Base-by-base conservation (phyloP, 139 green algal genomes). In the Micractinium sp. region DNA sequence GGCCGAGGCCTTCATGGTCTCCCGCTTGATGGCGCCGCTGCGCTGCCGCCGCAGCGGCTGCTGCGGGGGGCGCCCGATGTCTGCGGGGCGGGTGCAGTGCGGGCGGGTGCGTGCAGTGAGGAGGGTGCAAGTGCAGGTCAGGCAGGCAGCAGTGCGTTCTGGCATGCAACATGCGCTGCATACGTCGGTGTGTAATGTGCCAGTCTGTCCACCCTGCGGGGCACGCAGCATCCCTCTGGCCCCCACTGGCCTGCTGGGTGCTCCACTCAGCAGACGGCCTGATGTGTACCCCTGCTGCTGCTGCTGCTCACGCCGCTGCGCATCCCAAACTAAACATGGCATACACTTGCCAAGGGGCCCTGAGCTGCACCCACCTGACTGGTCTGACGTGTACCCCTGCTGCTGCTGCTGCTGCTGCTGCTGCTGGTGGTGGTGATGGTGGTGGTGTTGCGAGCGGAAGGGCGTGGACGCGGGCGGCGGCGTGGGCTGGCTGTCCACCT, bases 1-100 rank as follows among this genome's bases (percentile, higher is more conserved):
- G 4, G 89, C 93, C 60, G 88, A 93, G 33, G 91, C 89, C 29
- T 47, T 60, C 93, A 96, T 94, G 5, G 85, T 87, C 1, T 78
- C 78, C 29, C 67, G 38, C 76, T 73, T 87, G 56, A 27, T 75
- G 27, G n/a, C 74, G 63, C 73, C 67, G 73, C 38, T 73, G 47
- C 36, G 38, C 77, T 89, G 35, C 0, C 87, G 89, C 53, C 35
- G 60, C 77, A 69, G 83, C 27, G 66, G 83, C 38, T 75, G 60
- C 16, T 33, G 35, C 23, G 67, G 61, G 12, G 33, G 61, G 35
- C 82, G 82, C 22, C 82, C 82, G 16, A 87, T 60, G 61, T 87
- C 82, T 86, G 81, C 81, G 69, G 22, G 69, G 23, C 2, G 27
- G 25, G 69, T 15, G 63, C 63, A 73, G 63, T 15, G 63, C 63